Percentiles rank a stretch among this genome's conserved stretches.
Conservation (phyloP, 495 filamentous ascomycete species). For the Neurospora discreta region DNA sequence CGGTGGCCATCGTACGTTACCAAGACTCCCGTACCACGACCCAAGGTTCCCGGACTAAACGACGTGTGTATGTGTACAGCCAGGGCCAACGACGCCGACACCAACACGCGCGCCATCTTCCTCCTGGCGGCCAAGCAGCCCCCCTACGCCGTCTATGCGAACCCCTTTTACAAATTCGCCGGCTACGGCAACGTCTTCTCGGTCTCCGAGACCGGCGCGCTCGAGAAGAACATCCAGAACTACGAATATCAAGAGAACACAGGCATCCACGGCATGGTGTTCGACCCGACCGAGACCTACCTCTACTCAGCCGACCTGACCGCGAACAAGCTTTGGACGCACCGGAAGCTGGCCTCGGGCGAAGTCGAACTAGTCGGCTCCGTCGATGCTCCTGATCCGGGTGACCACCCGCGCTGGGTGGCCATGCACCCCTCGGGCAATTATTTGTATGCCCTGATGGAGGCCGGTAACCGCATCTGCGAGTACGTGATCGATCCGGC, state of each 20-base stretch:
- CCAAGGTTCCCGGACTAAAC: not conserved
- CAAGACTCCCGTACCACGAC: not conserved
- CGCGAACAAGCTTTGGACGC: constrained; percentile 79
- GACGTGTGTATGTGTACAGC: constrained; percentile 32
- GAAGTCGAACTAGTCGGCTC: constrained; percentile 55
- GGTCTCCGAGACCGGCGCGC: constrained; percentile 46
- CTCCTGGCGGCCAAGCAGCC: constrained; percentile 63
- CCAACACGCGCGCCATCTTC: constrained; percentile 80
- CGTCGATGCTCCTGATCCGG: constrained; percentile 55
- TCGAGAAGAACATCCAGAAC: constrained; percentile 64
- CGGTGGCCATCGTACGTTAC: constrained; percentile 36
- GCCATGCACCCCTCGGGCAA: constrained; percentile 64
- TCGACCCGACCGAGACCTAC: constrained; percentile 73
- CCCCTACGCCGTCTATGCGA: constrained; percentile 72
- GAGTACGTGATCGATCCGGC: constrained; percentile 69
- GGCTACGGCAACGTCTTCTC: constrained; percentile 71
- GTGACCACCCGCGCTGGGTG: constrained; percentile 76
- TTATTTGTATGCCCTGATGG: constrained; percentile 78
- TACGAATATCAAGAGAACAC: constrained; percentile 63
- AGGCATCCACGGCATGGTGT: constrained; percentile 82
- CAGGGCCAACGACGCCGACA: constrained; percentile 51
- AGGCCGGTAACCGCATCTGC: constrained; percentile 67
- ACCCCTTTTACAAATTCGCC: constrained; percentile 78
- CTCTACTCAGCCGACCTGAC: constrained; percentile 77
- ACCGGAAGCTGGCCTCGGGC: constrained; percentile 56